Conservation (phyloP, 179 eudicot genomes). For the Spinacia oleracea region DNA sequence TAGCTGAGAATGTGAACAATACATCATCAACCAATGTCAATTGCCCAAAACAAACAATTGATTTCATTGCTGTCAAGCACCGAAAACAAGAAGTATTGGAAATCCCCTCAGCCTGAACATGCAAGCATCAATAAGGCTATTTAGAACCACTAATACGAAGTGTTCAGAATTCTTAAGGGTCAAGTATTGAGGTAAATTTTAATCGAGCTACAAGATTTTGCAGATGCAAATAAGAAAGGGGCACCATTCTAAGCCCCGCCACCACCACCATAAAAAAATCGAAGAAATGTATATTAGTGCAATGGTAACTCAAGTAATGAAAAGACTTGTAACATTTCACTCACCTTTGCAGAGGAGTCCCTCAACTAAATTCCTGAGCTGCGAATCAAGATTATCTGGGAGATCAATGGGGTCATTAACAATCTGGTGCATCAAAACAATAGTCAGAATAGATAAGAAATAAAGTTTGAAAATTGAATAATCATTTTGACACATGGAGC, state of each 20-base stretch:
- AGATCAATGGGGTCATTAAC: constrained; percentile 54
- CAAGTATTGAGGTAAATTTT: background rate
- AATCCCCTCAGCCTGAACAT: background rate
- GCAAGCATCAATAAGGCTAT: background rate
- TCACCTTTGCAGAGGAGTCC: constrained; percentile 90
- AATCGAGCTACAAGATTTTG: background rate
- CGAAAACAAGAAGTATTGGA: background rate
- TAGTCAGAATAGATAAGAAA: constrained; percentile 3
- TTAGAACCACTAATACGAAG: background rate
- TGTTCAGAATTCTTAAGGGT: background rate
- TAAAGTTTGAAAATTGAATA: background rate
- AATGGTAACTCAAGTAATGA: background rate
- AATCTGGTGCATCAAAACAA: constrained; percentile 43
- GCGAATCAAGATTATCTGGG: constrained; percentile 50
- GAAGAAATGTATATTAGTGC: no score
- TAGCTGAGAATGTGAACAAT: background rate
- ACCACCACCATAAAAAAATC: no score
- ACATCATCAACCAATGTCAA: background rate
- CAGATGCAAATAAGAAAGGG: background rate
- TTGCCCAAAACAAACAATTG: background rate
- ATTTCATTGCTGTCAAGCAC: background rate
- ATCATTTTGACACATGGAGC: constrained; percentile 1
- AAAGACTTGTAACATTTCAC: constrained; percentile 12
- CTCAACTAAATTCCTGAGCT: constrained; percentile 59
- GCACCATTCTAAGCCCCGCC: background rate